Conservation (phyloP, 2,329 filamentous ascomycete species). For the Chrysosporium queenslandicum region DNA sequence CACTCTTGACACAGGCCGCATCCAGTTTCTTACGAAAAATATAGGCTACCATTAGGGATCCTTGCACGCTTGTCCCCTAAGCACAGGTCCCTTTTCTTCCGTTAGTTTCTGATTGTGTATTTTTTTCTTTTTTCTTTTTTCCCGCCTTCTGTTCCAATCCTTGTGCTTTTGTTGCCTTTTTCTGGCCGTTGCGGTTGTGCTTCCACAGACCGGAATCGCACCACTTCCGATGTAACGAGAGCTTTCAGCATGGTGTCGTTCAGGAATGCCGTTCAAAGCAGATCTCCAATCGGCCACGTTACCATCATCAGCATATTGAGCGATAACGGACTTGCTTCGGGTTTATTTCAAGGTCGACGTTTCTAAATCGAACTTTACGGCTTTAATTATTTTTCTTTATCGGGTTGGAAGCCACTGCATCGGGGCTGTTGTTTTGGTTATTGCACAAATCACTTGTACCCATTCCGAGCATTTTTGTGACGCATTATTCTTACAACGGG, state of each 20-base stretch:
- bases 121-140: background rate
- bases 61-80: background rate
- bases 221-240: constrained; percentile 9
- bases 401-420: constrained; percentile 6
- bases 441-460: constrained; percentile 15
- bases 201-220: background rate
- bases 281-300: constrained; percentile 10
- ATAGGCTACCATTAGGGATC: background rate
- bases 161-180: constrained; percentile 2
- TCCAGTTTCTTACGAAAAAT: background rate
- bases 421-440: constrained; percentile 12
- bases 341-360: constrained; percentile 11
- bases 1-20: background rate
- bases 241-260: constrained; percentile 12
- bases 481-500: constrained; percentile 10
- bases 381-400: constrained; percentile 9
- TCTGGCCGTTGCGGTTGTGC: background rate
- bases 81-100: background rate
- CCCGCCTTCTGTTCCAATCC: constrained; percentile 9
- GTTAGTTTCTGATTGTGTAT: constrained; percentile 2
- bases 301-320: constrained; percentile 17
- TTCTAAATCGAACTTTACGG: constrained; percentile 8
- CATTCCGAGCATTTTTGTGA: constrained; percentile 8
- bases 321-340: constrained; percentile 12
- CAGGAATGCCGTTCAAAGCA: constrained; percentile 9